Conservation (phyloP, 2,329 filamentous ascomycete genomes). For the Trichothecium sympodiale region DNA sequence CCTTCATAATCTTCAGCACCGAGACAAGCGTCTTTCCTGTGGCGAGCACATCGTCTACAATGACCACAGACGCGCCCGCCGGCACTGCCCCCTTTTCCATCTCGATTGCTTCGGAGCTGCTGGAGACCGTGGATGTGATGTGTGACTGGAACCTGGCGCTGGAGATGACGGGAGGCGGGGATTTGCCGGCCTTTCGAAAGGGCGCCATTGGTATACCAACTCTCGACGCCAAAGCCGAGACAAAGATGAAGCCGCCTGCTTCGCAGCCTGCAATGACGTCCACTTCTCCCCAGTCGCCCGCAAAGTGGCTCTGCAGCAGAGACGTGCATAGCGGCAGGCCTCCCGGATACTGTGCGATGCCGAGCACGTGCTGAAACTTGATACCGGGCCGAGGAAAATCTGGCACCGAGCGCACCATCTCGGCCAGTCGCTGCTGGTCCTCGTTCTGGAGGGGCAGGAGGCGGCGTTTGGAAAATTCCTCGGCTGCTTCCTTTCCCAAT, state of each 20-base stretch:
- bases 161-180: constrained; percentile 44
- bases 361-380: constrained; percentile 47
- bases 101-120: constrained; percentile 26
- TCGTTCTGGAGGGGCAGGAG: constrained; percentile 35
- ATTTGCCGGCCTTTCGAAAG: constrained; percentile 45
- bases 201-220: constrained; percentile 32
- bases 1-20: constrained; percentile 33
- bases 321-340: constrained; percentile 40
- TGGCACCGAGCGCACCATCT: constrained; percentile 36
- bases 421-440: constrained; percentile 31
- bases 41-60: constrained; percentile 50
- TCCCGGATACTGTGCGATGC: constrained; percentile 36
- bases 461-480: constrained; percentile 26
- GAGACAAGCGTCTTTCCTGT: constrained; percentile 43
- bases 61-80: constrained; percentile 31
- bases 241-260: constrained; percentile 44
- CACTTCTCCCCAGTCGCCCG: constrained; percentile 33
- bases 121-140: constrained; percentile 32
- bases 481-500: constrained; percentile 24
- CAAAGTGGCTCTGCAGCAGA: constrained; percentile 35
- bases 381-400: constrained; percentile 40
- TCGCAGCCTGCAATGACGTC: constrained; percentile 41
- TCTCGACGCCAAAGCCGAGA: constrained; percentile 32
- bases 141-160: constrained; percentile 36
- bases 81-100: constrained; percentile 32